A percentile compares a stretch with the other conserved stretches of the same genome.
Conservation (phyloP, 2,329 filamentous ascomycete genomes). For the Fusarium equiseti region DNA sequence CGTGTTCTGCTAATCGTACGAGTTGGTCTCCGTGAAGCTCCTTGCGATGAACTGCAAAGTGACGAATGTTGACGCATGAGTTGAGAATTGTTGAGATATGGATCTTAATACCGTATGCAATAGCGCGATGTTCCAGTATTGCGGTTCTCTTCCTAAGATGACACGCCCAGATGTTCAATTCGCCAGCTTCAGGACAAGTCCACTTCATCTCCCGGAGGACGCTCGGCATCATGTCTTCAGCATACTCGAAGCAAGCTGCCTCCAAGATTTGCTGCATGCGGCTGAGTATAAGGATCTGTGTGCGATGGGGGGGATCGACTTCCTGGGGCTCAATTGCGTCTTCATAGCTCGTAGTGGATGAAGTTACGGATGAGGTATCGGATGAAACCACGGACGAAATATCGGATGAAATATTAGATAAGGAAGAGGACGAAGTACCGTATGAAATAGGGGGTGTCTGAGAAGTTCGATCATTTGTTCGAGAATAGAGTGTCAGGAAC, state of each 20-base stretch:
- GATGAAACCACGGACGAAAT: neutral
- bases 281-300: neutral
- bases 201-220: neutral
- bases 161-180: neutral
- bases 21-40: neutral
- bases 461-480: neutral
- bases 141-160: neutral
- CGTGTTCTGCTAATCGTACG: neutral
- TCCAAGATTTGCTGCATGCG: neutral
- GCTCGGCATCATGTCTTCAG: neutral
- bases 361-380: neutral
- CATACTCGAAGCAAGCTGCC: neutral
- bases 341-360: neutral
- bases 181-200: neutral
- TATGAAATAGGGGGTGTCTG: neutral
- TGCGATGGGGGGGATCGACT: neutral
- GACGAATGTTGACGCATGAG: neutral
- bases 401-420: neutral
- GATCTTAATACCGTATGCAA: neutral
- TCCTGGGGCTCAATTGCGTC: neutral
- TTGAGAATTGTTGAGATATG: rapidly evolving
- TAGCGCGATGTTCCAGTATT: neutral
- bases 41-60: neutral
- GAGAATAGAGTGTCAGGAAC: neutral
- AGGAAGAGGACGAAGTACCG: too few relatives aligned